Base-by-base conservation (phyloP, 2,329 filamentous ascomycete genomes). In the Pseudogymnoascus sp. region DNA sequence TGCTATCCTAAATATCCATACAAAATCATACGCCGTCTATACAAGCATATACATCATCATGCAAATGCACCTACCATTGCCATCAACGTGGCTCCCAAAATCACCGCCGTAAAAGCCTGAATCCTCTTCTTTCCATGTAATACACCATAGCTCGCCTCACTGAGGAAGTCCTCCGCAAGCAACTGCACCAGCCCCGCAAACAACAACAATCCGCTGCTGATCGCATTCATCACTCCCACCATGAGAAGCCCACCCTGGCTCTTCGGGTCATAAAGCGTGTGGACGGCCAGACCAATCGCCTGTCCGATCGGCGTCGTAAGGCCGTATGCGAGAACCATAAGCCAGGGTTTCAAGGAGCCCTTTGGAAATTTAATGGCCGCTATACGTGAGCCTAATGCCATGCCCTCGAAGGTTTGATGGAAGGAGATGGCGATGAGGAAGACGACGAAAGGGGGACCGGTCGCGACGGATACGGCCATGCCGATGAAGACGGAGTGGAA, bases 401-500 rank as follows among this genome's bases (percentile, higher is more conserved):
- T 85, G 1, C 91, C 91, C 76, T 96, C 91, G 66, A 96, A 96
- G 0, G 89, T 91, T 76, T 96, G 89, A 70, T 94, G 90, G 74
- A 93, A 92, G 66, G 84, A 85, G 65, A 94, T 92, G 59, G 90
- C 90, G 31, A 92, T 80, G 0, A 94, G 78, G 65, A 94, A 89
- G 10, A 93, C 88, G 42, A 90, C 78, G 70, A 94, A 94, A 1
- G 88, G 85, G 0, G 89, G 87, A 0, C 89, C 89, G 0, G 88
- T 91, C 0, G 90, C 87, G 0, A 94, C 90, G 0, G 88, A 91
- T 31, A 94, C 80, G 3, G 90, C 89, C 88, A 93, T 92, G 65
- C 90, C 90, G 68, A 94, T 93, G 70, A 94, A 94, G 61, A 94
- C 80, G 70, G 86, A 89, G 76, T 94, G 90, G 72, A 93, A 93